Conservation (phyloP, 805 yeast genomes). For the Starmera dryadoides region DNA sequence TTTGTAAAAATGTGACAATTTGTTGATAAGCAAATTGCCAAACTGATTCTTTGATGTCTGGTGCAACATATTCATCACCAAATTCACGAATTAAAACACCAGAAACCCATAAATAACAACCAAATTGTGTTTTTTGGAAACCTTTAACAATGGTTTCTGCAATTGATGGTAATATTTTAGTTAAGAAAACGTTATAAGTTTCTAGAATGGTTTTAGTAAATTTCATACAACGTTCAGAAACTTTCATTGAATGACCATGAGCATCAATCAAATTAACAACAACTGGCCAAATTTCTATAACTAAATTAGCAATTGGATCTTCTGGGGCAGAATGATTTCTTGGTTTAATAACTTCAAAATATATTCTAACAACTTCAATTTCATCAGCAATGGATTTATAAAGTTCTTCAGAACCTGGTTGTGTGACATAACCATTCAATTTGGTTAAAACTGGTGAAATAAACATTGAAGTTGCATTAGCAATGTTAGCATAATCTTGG, state of each 20-base stretch:
- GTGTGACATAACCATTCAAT: slow-evolving; percentile 23
- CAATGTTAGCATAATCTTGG: slow-evolving; percentile 45
- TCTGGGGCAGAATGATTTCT: slow-evolving; percentile 15
- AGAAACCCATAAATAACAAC: slow-evolving; percentile 87
- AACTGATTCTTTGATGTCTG: slow-evolving; percentile 47
- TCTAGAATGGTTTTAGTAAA: slow-evolving; percentile 60
- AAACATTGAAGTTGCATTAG: slow-evolving; percentile 51
- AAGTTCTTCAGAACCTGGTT: slow-evolving; percentile 25
- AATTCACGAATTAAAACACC: slow-evolving; percentile 75
- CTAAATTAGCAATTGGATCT: slow-evolving; percentile 47
- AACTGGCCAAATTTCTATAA: slow-evolving; percentile 57
- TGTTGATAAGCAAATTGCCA: slow-evolving; percentile 74
- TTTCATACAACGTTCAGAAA: slow-evolving; percentile 72
- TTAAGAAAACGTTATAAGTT: slow-evolving; percentile 47
- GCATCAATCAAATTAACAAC: slow-evolving; percentile 39
- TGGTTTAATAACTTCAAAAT: slow-evolving; percentile 50
- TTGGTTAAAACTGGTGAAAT: slow-evolving; percentile 55
- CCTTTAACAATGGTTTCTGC: slow-evolving; percentile 65
- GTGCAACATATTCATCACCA: slow-evolving; percentile 46
- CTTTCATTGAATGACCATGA: slow-evolving; percentile 51
- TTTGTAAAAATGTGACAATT: slow-evolving; percentile 46
- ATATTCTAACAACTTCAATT: slow-evolving; percentile 60
- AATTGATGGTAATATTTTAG: slow-evolving; percentile 54
- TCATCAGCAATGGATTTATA: slow-evolving; percentile 57
- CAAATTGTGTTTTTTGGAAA: slow-evolving; percentile 59